Evolutionary conservation across 2,329 filamentous ascomycete species (phyloP).

Genomic region (Phoma sp.): DNA sequence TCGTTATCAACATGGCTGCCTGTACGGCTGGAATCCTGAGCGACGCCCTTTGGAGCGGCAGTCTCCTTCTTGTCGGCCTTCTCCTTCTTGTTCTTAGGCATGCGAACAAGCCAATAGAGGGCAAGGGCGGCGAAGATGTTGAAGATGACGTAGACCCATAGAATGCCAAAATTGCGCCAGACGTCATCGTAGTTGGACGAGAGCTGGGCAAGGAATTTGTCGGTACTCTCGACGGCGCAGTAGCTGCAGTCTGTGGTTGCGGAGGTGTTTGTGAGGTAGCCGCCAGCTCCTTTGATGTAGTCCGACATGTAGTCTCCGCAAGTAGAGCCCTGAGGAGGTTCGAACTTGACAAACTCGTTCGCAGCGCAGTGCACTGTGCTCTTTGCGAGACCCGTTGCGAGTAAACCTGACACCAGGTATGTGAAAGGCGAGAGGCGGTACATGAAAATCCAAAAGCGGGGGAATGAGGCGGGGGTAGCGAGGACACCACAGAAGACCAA

Average conservation of each 20-base stretch:
- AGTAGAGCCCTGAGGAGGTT: conserved; percentile 46
- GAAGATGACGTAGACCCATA: conserved; percentile 60
- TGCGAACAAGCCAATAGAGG: conserved; percentile 61
- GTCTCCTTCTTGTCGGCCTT: conserved; percentile 19
- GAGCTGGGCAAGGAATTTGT: conserved; percentile 51
- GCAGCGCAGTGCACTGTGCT: conserved; percentile 52
- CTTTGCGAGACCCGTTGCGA: conserved; percentile 60
- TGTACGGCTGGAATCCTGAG: conserved; percentile 11
- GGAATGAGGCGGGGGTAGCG: conserved; percentile 62
- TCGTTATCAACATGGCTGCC: conserved; percentile 18
- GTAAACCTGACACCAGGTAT: conserved; percentile 58
- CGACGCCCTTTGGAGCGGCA: conserved; percentile 6
- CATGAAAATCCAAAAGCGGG: conserved; percentile 80
- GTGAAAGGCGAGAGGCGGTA: conserved; percentile 71
- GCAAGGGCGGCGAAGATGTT: conserved; percentile 57
- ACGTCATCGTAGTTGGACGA: conserved; percentile 51
- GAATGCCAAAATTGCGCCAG: conserved; percentile 63
- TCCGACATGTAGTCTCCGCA: conserved; percentile 51
- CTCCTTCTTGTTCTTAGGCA: conserved; percentile 58
- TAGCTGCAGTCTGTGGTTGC: conserved; percentile 53
- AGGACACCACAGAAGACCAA: conserved; percentile 76
- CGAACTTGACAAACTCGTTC: conserved; percentile 50
- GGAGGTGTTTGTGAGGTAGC: conserved; percentile 49
- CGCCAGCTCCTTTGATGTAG: conserved; percentile 46
- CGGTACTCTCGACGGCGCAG: conserved; percentile 50